Conservation (phyloP, 2,329 filamentous ascomycete genomes). For the Sclerotinia nivalis region DNA sequence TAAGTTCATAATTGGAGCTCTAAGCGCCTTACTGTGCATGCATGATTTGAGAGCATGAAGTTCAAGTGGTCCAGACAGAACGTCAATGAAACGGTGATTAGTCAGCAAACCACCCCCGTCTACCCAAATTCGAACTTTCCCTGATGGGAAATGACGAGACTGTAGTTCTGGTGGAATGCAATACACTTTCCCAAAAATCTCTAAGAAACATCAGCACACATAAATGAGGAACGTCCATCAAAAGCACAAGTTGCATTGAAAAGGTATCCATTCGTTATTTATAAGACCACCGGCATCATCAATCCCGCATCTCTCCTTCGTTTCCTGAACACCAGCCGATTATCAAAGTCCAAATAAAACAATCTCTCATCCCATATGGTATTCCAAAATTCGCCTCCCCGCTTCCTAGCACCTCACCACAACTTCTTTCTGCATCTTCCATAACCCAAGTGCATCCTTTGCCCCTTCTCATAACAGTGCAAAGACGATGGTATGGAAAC, state of each 20-base stretch:
- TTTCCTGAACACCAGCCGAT: slow-evolving; percentile 5
- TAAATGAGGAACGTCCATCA: neutral
- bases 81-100: neutral
- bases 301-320: neutral
- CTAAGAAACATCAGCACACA: neutral
- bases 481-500: too few species aligned
- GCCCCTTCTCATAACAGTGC: slow-evolving; percentile 48
- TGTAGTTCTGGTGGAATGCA: too few species aligned
- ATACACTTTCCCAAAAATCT: neutral
- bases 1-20: neutral
- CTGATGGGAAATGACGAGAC: too few species aligned
- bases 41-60: too few species aligned
- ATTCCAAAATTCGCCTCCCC: neutral
- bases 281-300: neutral
- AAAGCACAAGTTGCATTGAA: neutral
- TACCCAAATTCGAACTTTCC: too few species aligned
- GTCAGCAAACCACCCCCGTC: neutral
- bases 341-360: neutral
- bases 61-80: too few species aligned
- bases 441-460: neutral
- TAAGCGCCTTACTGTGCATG: neutral
- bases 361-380: neutral
- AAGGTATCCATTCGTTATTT: slow-evolving; percentile 13
- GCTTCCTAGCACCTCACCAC: neutral
- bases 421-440: neutral